Conservation (phyloP, 192 early-diverging fungal genomes). For the Rhizophagus sp. region DNA sequence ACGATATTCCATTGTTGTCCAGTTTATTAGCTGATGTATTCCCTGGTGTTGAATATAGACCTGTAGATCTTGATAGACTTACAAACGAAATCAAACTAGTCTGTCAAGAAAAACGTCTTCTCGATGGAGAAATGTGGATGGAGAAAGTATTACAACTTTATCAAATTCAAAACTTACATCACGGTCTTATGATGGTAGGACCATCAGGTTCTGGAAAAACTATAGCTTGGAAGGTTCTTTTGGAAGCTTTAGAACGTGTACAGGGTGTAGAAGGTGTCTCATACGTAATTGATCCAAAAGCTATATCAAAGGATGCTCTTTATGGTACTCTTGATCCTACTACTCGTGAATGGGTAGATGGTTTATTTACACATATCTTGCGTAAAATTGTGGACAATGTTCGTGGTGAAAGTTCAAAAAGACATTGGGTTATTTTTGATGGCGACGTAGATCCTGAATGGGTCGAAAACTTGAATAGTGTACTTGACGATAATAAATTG, state of each 20-base stretch:
- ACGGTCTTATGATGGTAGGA: conserved; percentile 99
- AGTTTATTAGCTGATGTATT: conserved; percentile 91
- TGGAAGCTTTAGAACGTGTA: conserved; percentile 84
- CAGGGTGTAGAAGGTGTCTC: conserved; percentile 89
- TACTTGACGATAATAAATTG: conserved; percentile 97
- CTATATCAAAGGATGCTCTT: conserved; percentile 94
- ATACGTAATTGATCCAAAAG: conserved; percentile 98
- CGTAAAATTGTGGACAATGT: conserved; percentile 98
- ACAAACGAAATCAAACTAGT: conserved; percentile 73
- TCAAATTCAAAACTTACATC: conserved; percentile 97
- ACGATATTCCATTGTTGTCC: conserved; percentile 87
- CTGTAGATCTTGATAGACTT: conserved; percentile 76
- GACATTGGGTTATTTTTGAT: conserved; percentile 99
- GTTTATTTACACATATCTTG: conserved; percentile 95
- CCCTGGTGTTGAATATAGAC: conserved; percentile 83
- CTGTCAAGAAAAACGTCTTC: conserved; percentile 73
- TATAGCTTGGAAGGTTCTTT: conserved; percentile 88
- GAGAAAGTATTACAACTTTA: conserved; percentile 98
- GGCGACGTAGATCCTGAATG: conserved; percentile 99
- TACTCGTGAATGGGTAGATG: conserved; percentile 99
- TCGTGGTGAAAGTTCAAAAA: conserved; percentile 87
- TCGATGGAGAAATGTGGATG: conserved; percentile 81
- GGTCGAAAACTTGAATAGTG: conserved; percentile 96
- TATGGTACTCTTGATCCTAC: conserved; percentile 97
- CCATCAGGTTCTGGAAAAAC: conserved; percentile 97